These are phyloP conservation scores for Sporothrix protearum DNA, from an alignment of 2,329 filamentous ascomycete genomes.

Conservation along the genomic window DNA sequence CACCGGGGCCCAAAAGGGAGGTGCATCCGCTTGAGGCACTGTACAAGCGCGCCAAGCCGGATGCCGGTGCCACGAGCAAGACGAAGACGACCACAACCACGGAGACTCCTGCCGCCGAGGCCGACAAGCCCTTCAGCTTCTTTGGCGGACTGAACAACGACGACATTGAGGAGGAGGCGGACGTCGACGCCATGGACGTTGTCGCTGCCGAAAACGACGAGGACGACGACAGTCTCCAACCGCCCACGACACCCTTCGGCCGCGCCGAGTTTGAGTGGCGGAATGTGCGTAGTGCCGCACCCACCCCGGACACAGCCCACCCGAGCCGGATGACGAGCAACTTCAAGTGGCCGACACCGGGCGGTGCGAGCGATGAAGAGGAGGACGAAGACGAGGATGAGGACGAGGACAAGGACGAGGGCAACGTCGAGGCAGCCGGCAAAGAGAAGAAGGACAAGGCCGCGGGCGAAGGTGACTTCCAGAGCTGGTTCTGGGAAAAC, in stretches of 20 bases:
- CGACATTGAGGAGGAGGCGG: slow-evolving; percentile 40
- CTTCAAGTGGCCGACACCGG: slow-evolving; percentile 53
- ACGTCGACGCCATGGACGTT: slow-evolving; percentile 30
- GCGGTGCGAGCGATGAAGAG: slow-evolving; percentile 46
- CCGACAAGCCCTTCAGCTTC: slow-evolving; percentile 63
- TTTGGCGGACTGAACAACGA: slow-evolving; percentile 58
- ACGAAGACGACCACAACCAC: slow-evolving; percentile 25
- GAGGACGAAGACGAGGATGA: slow-evolving; percentile 37
- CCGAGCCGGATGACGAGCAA: slow-evolving; percentile 51
- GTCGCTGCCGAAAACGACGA: slow-evolving; percentile 43
- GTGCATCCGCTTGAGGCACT: slow-evolving; percentile 88
- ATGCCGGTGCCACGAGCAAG: slow-evolving; percentile 18
- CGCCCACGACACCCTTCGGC: slow-evolving; percentile 79
- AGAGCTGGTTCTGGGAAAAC: slow-evolving; percentile 66
- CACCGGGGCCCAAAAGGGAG: slow-evolving; percentile 43
- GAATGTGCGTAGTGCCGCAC: slow-evolving; percentile 78
- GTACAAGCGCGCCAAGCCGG: slow-evolving; percentile 68
- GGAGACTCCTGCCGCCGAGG: neutral
- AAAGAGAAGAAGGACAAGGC: slow-evolving; percentile 22
- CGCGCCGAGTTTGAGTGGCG: slow-evolving; percentile 73
- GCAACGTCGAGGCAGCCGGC: slow-evolving; percentile 24
- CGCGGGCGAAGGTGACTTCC: slow-evolving; percentile 50
- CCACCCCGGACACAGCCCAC: slow-evolving; percentile 89
- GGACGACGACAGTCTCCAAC: slow-evolving; percentile 33
- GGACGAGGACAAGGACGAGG: slow-evolving; percentile 32